These are phyloP conservation scores for Erigeron canadensis DNA, from an alignment of 129 eudicot genomes.

Conservation along the genomic window DNA sequence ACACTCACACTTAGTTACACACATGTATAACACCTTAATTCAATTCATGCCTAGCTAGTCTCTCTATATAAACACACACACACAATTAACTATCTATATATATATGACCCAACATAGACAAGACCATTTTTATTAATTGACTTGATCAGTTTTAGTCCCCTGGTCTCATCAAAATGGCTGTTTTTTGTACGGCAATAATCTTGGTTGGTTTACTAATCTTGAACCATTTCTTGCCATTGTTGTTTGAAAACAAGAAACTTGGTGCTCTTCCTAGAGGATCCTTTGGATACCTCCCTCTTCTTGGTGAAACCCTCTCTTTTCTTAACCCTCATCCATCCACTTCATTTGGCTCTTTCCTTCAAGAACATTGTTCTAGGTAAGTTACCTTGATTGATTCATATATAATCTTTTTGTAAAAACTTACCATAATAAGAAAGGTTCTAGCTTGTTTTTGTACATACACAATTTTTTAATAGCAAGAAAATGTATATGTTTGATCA, in stretches of 20 bases:
- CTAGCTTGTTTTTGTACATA: constrained; percentile 31
- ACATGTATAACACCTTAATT: constrained; percentile 19
- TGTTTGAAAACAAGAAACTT: constrained; percentile 35
- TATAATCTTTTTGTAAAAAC: constrained; percentile 19
- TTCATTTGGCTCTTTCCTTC: constrained; percentile 63
- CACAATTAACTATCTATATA: constrained; percentile 24
- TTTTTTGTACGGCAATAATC: constrained; percentile 35
- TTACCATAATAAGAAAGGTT: constrained; percentile 34
- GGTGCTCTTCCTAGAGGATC: constrained; percentile 61
- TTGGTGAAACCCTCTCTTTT: constrained; percentile 78
- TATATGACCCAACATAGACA: constrained; percentile 25
- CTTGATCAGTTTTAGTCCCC: constrained; percentile 11
- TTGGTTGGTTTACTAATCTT: constrained; percentile 37
- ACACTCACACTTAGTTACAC: constrained; percentile 28
- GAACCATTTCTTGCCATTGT: constrained; percentile 70
- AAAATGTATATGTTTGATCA: constrained; percentile 31
- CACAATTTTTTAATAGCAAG: constrained; percentile 31
- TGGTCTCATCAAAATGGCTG: constrained; percentile 29
- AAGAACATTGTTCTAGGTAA: constrained; percentile 73
- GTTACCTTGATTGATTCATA: constrained; percentile 11
- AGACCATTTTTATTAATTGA: constrained; percentile 5
- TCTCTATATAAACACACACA: constrained; percentile 25
- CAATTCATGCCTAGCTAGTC: no score
- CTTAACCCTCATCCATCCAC: constrained; percentile 75
- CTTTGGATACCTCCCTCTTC: constrained; percentile 66